Evolutionary conservation across 1,284 basidiomycete species (phyloP), one percentile per base, ranked within the genome.

Genomic region (Moesziomyces globuligerus): DNA sequence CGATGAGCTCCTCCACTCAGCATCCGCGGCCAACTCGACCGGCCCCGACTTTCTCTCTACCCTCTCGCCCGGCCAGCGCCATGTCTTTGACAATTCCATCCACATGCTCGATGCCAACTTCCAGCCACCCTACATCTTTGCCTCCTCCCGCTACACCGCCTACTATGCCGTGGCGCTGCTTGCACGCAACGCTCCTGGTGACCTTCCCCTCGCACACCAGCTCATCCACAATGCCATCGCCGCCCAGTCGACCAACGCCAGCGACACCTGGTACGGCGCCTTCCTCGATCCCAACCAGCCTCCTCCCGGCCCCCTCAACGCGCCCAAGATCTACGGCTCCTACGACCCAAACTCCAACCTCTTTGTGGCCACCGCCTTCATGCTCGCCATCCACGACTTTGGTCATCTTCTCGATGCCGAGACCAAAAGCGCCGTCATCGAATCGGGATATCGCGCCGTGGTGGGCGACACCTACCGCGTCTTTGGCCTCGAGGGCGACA

Each of bases 271-370:
- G 61, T 65, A 65, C 43, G 61, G 61, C 15, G 61, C 61, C 6
- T 65, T 65, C 55, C 47, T 65, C 25, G 61, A 65, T 23, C 49
- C 50, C 5, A 45, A 49, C 50, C 55, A 58, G 46, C 61, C 61
- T 24, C 38, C 50, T 24, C 61, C 61, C 23, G 54, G 61, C 39
- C 41, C 51, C 36, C 53, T 65, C 45, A 57, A 65, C 20, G 41
- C 54, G 1, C 61, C 61, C 50, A 58, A 49, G 49, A 65, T 65
- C 41, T 65, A 65, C 21, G 61, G 61, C 49, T 57, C 49, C 11
- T 65, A 57, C 34, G 61, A 65, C 46, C 47, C 61, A 36, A 65
- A 65, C 46, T 65, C 61, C 26, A 65, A 65, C 20, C 55, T 65
- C 45, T 65, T 65, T 26, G 61, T 65, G 7, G 61, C 61, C 5